Conservation (phyloP, 176 grass and related monocot genomes). For the barley (Hordeum vulgare) region DNA sequence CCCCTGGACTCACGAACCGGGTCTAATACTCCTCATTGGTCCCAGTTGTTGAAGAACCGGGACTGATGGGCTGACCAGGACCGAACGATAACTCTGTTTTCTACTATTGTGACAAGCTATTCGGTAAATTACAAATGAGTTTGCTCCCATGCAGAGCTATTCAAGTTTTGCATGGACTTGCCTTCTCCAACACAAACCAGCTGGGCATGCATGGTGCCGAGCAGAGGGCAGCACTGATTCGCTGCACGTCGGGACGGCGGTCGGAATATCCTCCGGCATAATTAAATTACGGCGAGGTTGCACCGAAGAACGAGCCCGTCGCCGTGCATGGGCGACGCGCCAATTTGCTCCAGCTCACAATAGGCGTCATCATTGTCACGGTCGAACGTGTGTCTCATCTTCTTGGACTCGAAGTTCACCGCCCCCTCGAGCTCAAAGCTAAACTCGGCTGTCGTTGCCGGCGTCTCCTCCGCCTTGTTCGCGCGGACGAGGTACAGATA, state of each 20-base stretch:
- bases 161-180: no score
- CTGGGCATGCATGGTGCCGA: neutral
- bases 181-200: no score
- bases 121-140: no score
- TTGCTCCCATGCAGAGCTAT: no score
- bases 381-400: neutral
- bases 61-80: no score
- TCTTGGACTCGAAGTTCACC: neutral
- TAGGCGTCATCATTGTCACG: neutral
- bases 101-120: no score
- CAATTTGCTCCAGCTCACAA: neutral
- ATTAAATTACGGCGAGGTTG: neutral
- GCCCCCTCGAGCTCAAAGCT: neutral
- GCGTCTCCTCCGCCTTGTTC: neutral
- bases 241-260: fast-evolving
- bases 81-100: no score
- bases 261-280: neutral
- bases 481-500: neutral
- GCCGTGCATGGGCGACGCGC: neutral
- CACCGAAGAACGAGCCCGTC: neutral
- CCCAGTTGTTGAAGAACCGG: no score
- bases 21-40: no score
- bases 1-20: no score
- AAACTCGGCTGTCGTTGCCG: neutral
- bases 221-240: neutral